These are phyloP conservation scores for Diaporthe sp. DNA, from an alignment of 2,329 filamentous ascomycete species.

Conservation along the genomic window DNA sequence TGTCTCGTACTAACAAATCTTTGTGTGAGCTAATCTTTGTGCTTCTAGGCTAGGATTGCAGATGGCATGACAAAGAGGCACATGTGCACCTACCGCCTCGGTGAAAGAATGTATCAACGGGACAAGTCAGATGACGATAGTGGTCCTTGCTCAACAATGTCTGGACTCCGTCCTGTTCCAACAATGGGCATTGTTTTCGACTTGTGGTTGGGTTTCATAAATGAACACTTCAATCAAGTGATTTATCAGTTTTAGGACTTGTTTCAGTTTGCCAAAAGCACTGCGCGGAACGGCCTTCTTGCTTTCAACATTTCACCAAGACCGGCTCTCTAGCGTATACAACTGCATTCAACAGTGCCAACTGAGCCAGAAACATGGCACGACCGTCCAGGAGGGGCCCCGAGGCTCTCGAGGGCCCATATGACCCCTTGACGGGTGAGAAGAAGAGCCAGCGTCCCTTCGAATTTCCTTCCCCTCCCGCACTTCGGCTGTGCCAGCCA, in stretches of 20 bases:
- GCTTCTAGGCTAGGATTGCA: neutral
- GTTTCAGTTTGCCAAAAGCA: neutral
- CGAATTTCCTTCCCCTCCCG: neutral
- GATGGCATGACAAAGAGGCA: neutral
- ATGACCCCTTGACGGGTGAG: neutral
- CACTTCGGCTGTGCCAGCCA: neutral
- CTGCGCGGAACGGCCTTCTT: neutral
- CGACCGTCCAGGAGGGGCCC: neutral
- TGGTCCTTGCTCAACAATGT: neutral
- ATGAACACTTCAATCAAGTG: neutral
- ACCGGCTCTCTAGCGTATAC: neutral
- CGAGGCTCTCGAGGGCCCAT: neutral
- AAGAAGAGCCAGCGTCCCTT: neutral
- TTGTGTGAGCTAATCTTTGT: neutral
- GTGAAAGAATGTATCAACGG: neutral
- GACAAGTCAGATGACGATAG: neutral
- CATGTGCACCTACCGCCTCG: neutral
- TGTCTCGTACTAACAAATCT: neutral
- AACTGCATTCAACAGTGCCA: neutral
- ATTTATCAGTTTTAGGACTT: neutral
- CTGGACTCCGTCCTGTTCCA: neutral
- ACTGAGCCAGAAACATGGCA: neutral
- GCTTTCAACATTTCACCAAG: neutral
- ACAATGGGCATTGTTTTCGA: conserved; percentile 3
- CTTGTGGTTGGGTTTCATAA: neutral